These are phyloP conservation scores for Penicillium silybi DNA, from an alignment of 495 filamentous ascomycete genomes.

Conservation along the genomic window DNA sequence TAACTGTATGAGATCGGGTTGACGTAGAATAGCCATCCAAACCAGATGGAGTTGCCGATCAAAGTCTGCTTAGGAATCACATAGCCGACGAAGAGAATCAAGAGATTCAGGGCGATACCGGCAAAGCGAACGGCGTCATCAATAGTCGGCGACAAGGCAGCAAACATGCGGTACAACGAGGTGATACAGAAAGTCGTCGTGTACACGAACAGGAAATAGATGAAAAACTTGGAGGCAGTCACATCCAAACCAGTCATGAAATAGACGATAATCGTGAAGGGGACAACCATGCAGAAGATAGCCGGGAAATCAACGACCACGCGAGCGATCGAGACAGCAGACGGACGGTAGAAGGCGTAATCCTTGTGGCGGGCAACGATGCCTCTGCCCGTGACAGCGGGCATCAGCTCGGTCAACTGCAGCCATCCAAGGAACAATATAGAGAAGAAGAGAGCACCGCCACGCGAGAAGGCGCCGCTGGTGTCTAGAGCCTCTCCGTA, in stretches of 20 bases:
- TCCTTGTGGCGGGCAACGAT: constrained; percentile 65
- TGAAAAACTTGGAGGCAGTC: constrained; percentile 66
- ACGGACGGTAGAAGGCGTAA: constrained; percentile 77
- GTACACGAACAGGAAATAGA: constrained; percentile 69
- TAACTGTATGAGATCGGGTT: constrained; percentile 75
- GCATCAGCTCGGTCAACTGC: constrained; percentile 67
- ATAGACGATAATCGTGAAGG: constrained; percentile 65
- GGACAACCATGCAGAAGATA: constrained; percentile 56
- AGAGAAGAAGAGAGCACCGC: constrained; percentile 69
- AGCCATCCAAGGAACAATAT: constrained; percentile 75
- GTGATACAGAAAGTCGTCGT: constrained; percentile 64
- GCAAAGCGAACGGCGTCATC: constrained; percentile 70
- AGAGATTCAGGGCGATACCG: constrained; percentile 62
- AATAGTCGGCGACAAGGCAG: constrained; percentile 64
- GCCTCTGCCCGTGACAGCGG: constrained; percentile 58
- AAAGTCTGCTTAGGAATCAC: constrained; percentile 67
- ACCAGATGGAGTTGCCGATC: constrained; percentile 65
- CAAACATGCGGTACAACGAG: constrained; percentile 73
- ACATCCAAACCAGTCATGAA: constrained; percentile 65
- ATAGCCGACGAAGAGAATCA: constrained; percentile 77
- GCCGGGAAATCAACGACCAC: constrained; percentile 67
- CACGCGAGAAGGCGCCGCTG: constrained; percentile 62
- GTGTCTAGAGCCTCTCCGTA: constrained; percentile 62
- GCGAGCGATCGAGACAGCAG: constrained; percentile 64
- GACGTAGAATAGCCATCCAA: constrained; percentile 72